Conservation (phyloP, 495 filamentous ascomycete genomes). For the Hapsidospora chrysogenum region DNA sequence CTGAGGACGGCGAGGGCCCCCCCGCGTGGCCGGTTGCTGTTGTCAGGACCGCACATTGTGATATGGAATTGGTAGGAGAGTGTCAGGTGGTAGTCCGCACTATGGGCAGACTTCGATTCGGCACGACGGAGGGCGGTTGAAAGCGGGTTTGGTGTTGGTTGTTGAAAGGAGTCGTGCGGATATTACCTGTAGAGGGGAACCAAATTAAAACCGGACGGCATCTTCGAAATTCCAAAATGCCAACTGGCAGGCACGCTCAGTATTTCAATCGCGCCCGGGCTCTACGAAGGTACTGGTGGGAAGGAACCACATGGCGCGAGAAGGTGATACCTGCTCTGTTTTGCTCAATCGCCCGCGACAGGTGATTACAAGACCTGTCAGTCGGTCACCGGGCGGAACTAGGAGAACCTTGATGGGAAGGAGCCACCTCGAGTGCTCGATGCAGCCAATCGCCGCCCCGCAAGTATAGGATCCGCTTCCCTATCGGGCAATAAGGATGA, state of each 20-base stretch:
- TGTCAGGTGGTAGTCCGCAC: too few relatives aligned
- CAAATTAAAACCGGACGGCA: too few relatives aligned
- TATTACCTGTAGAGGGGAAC: too few relatives aligned
- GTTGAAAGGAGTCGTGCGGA: too few relatives aligned
- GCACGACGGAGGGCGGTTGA: too few relatives aligned
- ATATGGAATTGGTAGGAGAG: neutral
- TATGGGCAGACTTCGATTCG: too few relatives aligned
- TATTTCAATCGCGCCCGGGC: too few relatives aligned
- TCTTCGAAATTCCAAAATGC: too few relatives aligned
- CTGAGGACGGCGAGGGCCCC: slow-evolving; percentile 16
- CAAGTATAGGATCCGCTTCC: neutral
- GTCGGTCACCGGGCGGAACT: neutral
- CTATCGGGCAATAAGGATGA: slow-evolving; percentile 1
- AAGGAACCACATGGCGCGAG: neutral
- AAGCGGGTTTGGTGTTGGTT: too few relatives aligned
- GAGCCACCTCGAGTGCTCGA: neutral
- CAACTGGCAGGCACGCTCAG: too few relatives aligned
- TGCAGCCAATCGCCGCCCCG: slow-evolving; percentile 1
- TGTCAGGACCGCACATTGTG: slow-evolving; percentile 13
- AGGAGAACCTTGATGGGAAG: neutral
- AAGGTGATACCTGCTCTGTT: neutral
- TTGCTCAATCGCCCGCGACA: neutral
- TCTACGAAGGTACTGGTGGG: too few relatives aligned
- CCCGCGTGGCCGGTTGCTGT: slow-evolving; percentile 10
- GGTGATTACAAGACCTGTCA: too few relatives aligned